Evolutionary conservation across 192 early-diverging fungal genomes (phyloP).

Genomic region (Podila horticola): DNA sequence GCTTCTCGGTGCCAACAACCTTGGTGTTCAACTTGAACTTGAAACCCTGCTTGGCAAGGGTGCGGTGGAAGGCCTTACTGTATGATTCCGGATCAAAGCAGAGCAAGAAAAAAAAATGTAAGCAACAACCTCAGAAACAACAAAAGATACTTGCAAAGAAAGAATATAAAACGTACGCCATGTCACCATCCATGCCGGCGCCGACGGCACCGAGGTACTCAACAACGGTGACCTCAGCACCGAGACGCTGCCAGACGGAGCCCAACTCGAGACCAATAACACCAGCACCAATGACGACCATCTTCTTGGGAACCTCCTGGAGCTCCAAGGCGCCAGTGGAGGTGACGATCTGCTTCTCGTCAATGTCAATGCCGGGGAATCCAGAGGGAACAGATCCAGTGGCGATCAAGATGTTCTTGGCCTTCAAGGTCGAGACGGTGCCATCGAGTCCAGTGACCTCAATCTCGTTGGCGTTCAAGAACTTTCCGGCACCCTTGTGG

Average conservation of each 20-base stretch:
- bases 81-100: conserved; percentile 1
- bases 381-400: conserved; percentile 95
- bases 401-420: conserved; percentile 98
- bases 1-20: conserved; percentile 88
- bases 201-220: conserved; percentile 94
- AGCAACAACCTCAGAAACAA: background rate
- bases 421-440: conserved; percentile 72
- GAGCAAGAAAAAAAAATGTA: background rate
- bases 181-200: conserved; percentile 96
- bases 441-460: conserved; percentile 86
- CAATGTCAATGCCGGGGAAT: conserved; percentile 94
- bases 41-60: conserved; percentile 94
- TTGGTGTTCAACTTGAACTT: conserved; percentile 99
- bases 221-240: conserved; percentile 94
- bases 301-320: conserved; percentile 94
- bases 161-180: conserved; percentile 70
- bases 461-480: conserved; percentile 83
- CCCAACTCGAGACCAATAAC: conserved; percentile 99
- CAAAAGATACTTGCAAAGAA: conserved; percentile 2
- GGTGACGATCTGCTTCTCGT: conserved; percentile 95
- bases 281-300: conserved; percentile 99
- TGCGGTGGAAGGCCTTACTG: conserved; percentile 91
- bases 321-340: conserved; percentile 98
- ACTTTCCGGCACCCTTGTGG: conserved; percentile 90
- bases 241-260: conserved; percentile 97